Conservation (phyloP, 805 yeast species). For the Cyberlindnera bimundalis region DNA sequence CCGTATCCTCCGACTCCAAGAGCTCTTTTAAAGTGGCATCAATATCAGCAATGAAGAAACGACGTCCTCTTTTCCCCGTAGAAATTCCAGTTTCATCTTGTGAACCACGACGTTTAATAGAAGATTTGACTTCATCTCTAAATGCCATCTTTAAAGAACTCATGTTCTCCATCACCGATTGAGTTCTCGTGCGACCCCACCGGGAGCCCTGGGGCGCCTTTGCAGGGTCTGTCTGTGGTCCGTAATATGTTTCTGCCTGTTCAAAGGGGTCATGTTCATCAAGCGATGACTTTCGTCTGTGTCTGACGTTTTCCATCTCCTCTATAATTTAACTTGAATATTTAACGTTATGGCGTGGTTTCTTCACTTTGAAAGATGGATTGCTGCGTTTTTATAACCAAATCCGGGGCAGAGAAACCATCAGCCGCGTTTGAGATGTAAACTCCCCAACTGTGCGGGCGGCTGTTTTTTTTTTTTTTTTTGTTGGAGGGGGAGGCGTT, state of each 20-base stretch:
- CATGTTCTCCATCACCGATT: slow-evolving; percentile 41
- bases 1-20: slow-evolving; percentile 78
- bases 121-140: slow-evolving; percentile 22
- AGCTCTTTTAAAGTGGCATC: slow-evolving; percentile 68
- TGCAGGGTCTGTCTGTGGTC: slow-evolving; percentile 56
- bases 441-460: no score
- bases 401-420: background rate
- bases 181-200: slow-evolving; percentile 54
- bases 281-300: slow-evolving; percentile 24
- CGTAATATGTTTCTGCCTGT: slow-evolving; percentile 67
- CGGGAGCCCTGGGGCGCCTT: slow-evolving; percentile 37
- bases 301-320: slow-evolving; percentile 1
- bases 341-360: no score
- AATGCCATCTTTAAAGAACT: slow-evolving; percentile 19
- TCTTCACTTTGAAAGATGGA: background rate
- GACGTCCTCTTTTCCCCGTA: slow-evolving; percentile 35
- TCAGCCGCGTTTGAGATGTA: no score
- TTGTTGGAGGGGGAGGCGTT: no score
- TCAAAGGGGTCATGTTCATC: slow-evolving; percentile 54
- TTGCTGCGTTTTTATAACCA: background rate
- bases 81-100: slow-evolving; percentile 43
- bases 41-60: slow-evolving; percentile 70
- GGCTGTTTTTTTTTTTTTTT: no score
- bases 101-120: slow-evolving; percentile 48
- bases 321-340: no score